phyloP scores from a whole-genome alignment of 805 yeast species.

The Metschnikowia lunata region DNA sequence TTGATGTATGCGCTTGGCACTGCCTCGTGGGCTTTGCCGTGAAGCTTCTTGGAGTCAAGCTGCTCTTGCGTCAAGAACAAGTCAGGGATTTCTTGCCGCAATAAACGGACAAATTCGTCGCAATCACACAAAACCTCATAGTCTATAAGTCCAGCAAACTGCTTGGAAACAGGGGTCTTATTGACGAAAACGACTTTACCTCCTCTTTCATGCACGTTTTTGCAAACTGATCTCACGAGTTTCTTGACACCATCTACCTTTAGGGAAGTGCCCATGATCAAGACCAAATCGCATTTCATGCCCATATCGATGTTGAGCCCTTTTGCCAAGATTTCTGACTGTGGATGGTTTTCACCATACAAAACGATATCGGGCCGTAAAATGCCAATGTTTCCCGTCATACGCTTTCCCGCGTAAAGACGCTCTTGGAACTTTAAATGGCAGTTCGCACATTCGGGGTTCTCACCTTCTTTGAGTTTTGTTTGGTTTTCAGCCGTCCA shows the following conservation, averaged over 20 bases:
- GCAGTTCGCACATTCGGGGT: slow-evolving; percentile 79
- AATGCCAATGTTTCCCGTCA: slow-evolving; percentile 65
- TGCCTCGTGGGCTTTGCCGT: slow-evolving; percentile 8
- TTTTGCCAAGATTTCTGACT: slow-evolving; percentile 70
- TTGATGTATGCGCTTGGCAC: slow-evolving; percentile 7
- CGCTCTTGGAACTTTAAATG: slow-evolving; percentile 52
- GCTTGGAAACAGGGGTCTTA: slow-evolving; percentile 55
- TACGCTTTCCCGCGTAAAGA: slow-evolving; percentile 64
- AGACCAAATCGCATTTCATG: slow-evolving; percentile 66
- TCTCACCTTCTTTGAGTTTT: slow-evolving; percentile 52
- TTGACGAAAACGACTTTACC: slow-evolving; percentile 79
- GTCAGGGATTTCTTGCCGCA: slow-evolving; percentile 53
- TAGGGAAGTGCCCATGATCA: slow-evolving; percentile 91
- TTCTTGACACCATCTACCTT: slow-evolving; percentile 86
- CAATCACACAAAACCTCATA: slow-evolving; percentile 78
- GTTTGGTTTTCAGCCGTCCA: slow-evolving; percentile 58
- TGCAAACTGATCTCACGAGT: slow-evolving; percentile 65
- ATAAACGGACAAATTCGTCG: slow-evolving; percentile 67
- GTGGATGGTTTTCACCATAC: slow-evolving; percentile 93
- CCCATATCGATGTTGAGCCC: slow-evolving; percentile 64
- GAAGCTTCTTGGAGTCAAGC: slow-evolving; percentile 39
- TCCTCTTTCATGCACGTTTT: slow-evolving; percentile 67
- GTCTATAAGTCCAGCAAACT: slow-evolving; percentile 73
- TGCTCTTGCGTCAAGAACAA: slow-evolving; percentile 58
- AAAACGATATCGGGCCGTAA: slow-evolving; percentile 86